Evolutionary conservation across 2,329 filamentous ascomycete genomes (phyloP).

Genomic region (Tolypocladium paradoxum): DNA sequence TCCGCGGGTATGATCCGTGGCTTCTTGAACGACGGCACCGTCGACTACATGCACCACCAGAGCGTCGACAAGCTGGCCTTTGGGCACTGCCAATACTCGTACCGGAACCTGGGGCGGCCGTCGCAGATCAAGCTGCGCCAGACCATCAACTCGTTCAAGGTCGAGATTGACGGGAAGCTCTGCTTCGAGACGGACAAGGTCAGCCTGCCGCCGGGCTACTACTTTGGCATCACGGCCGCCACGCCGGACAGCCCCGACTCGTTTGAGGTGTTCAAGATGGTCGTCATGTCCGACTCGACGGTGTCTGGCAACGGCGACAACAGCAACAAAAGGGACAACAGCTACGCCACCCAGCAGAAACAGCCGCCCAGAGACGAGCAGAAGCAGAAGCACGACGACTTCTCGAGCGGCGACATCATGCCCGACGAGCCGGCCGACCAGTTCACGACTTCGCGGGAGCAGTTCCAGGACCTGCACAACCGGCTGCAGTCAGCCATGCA

Average conservation of each 20-base stretch:
- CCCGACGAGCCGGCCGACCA: slow-evolving; percentile 36
- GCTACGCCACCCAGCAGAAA: slow-evolving; percentile 8
- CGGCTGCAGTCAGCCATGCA: slow-evolving; percentile 66
- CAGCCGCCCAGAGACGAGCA: slow-evolving; percentile 19
- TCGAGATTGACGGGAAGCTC: slow-evolving; percentile 65
- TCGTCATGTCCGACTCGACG: slow-evolving; percentile 50
- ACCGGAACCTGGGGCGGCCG: slow-evolving; percentile 82
- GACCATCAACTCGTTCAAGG: slow-evolving; percentile 54
- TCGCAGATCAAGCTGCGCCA: slow-evolving; percentile 68
- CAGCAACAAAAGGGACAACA: slow-evolving; percentile 4
- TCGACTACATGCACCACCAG: slow-evolving; percentile 65
- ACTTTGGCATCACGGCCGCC: slow-evolving; percentile 77
- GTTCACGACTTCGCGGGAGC: slow-evolving; percentile 40
- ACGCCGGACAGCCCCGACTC: slow-evolving; percentile 89
- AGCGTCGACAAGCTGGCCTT: slow-evolving; percentile 81
- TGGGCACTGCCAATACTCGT: slow-evolving; percentile 81
- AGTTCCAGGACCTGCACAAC: slow-evolving; percentile 79
- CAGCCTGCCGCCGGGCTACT: slow-evolving; percentile 67
- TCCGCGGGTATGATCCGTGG: slow-evolving; percentile 71
- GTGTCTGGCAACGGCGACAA: slow-evolving; percentile 7
- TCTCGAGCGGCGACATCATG: slow-evolving; percentile 17
- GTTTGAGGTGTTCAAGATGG: slow-evolving; percentile 84
- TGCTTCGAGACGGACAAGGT: slow-evolving; percentile 84
- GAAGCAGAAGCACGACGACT: slow-evolving; percentile 14
- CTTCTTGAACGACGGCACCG: slow-evolving; percentile 85